These are phyloP conservation scores for Lanmaoa rubissima DNA, from an alignment of 768 basidiomycete genomes.

Conservation along the genomic window DNA sequence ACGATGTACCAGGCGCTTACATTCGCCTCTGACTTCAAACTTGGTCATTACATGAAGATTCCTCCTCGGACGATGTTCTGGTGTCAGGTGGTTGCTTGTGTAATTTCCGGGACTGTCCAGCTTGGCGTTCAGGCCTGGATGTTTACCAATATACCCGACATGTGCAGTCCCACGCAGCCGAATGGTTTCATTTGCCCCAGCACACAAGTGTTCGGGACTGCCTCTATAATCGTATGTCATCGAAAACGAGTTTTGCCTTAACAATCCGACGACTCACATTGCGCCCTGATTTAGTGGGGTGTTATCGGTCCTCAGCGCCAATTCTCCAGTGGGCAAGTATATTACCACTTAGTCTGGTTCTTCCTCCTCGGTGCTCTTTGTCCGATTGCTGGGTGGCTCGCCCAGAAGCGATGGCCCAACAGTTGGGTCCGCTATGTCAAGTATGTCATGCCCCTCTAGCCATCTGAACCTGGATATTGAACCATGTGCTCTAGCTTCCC, in stretches of 20 bases:
- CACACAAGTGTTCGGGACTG: conserved; percentile 50
- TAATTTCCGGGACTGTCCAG: conserved; percentile 64
- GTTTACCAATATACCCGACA: conserved; percentile 40
- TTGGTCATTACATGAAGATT: conserved; percentile 73
- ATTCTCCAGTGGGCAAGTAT: conserved; percentile 67
- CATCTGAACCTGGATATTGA: background rate
- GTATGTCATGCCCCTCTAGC: conserved; percentile 34
- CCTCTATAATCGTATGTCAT: conserved; percentile 48
- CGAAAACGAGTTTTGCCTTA: background rate
- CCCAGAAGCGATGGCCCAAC: conserved; percentile 62
- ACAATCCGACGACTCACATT: background rate
- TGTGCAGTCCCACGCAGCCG: conserved; percentile 27
- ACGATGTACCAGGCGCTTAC: conserved; percentile 64
- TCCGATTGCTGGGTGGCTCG: conserved; percentile 55
- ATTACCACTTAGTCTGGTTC: conserved; percentile 65
- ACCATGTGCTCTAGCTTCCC: conserved; percentile 36
- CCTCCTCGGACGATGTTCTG: conserved; percentile 67
- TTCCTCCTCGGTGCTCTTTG: conserved; percentile 73
- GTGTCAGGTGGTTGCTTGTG: conserved; percentile 61
- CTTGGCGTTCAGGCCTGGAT: conserved; percentile 64
- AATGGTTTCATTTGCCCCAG: conserved; percentile 30
- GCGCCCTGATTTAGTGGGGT: conserved; percentile 46
- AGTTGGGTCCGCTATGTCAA: conserved; percentile 63
- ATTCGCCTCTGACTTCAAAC: conserved; percentile 73
- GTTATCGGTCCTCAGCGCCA: conserved; percentile 79